Evolutionary conservation across 2,329 filamentous ascomycete genomes (phyloP), one percentile per base, ranked within the genome.

Genomic region (Berkeleyomyces basicola): DNA sequence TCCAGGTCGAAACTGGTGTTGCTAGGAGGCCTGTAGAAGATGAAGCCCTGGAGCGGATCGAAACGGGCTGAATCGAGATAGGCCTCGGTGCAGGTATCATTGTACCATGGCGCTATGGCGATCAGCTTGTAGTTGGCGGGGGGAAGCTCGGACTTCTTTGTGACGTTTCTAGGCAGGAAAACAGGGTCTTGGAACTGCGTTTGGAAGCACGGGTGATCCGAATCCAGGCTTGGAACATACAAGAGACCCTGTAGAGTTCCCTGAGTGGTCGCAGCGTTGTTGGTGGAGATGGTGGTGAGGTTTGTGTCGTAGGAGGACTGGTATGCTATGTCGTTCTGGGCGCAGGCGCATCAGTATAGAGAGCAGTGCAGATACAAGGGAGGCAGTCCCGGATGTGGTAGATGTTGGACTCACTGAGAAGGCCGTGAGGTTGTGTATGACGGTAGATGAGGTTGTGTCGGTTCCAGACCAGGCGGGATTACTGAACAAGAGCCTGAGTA

Each of bases 31-130:
- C 75, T 76, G 70, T 85, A 87, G 67, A 86, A 85, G 46, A 87
- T 74, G 69, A 87, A 81, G 31, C 76, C 83, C 49, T 82, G 79
- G 7, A 86, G 77, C 33, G 82, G 79, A 67, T 85, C 82, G 62
- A 73, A 68, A 40, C 77, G 75, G n/a, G 81, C 79, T 23, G 81
- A 78, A 16, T 78, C 74, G 57, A 97, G 78, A 70, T 90, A 96
- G 53, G 85, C 80, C 62, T 79, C 74, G 10, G 88, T 87, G 70
- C 92, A 99, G 36, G 82, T 75, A 6, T 79, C 75, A 66, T 80
- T 87, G 68, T 90, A 83, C 91, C 92, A 97, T 37, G 92, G 92
- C 33, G 89, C 91, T 61, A 96, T 75, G 37, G 87, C 91, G 68
- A 96, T 82, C 60, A 90, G 77, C 62, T 86, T 83, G 71, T 88